These are phyloP conservation scores for Venturia aucupariae DNA, from an alignment of 2,329 filamentous ascomycete species.

Conservation along the genomic window DNA sequence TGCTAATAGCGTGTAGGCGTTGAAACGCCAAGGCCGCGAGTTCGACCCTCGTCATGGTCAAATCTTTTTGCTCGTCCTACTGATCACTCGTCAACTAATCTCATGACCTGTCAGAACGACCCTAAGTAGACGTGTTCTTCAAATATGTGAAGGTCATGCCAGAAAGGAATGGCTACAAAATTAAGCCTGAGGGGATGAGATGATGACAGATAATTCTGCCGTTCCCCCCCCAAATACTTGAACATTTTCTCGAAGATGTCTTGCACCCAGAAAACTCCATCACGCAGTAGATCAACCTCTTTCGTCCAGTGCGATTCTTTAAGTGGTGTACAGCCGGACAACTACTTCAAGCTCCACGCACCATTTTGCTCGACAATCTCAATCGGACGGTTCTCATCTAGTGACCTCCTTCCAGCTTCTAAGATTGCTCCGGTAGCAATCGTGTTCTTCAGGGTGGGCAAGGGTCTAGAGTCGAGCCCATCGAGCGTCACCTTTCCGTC, in stretches of 20 bases:
- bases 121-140: too few relatives aligned
- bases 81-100: too few relatives aligned
- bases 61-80: too few relatives aligned
- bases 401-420: constrained; percentile 72
- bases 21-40: too few relatives aligned
- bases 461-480: constrained; percentile 67
- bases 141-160: too few relatives aligned
- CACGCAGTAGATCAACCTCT: neutral
- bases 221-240: too few relatives aligned
- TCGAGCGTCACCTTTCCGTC: constrained; percentile 61
- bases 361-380: constrained; percentile 60
- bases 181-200: too few relatives aligned
- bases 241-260: neutral
- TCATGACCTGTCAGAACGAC: too few relatives aligned
- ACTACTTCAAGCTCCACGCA: constrained; percentile 55
- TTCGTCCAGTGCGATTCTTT: neutral
- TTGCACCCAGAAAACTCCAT: neutral
- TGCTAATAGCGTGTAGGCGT: too few relatives aligned
- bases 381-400: constrained; percentile 74
- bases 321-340: neutral
- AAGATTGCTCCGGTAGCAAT: constrained; percentile 87
- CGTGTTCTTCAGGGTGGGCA: constrained; percentile 82
- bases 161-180: too few relatives aligned
- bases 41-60: too few relatives aligned
- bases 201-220: too few relatives aligned